Percentiles rank a stretch among this genome's conserved stretches.
Conservation (phyloP, 805 yeast genomes). For the Saturnispora besseyi region DNA sequence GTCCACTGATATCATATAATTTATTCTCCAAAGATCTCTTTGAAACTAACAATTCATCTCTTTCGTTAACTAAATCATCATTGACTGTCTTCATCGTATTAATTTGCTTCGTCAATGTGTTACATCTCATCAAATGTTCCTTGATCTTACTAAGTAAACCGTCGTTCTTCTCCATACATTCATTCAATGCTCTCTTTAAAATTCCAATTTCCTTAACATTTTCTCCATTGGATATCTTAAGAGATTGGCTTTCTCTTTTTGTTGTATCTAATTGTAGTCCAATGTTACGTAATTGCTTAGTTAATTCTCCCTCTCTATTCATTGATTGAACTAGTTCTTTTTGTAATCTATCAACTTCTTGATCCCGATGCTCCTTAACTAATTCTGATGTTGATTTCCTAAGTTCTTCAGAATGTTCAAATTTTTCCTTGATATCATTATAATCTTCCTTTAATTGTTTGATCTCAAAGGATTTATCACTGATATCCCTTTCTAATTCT, state of each 20-base stretch:
- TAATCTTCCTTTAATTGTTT: constrained; percentile 40
- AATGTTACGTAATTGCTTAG: constrained; percentile 54
- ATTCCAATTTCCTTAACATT: constrained; percentile 35
- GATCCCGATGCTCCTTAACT: constrained; percentile 28
- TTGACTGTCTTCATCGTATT: constrained; percentile 48
- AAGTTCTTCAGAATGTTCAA: constrained; percentile 35
- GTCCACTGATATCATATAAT: constrained; percentile 32
- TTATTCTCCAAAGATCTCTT: constrained; percentile 39
- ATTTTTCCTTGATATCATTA: constrained; percentile 42
- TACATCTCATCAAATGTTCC: constrained; percentile 37
- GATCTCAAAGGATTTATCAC: constrained; percentile 49
- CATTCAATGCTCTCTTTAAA: constrained; percentile 32
- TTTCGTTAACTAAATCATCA: constrained; percentile 51
- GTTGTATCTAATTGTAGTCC: constrained; percentile 51
- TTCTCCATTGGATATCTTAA: constrained; percentile 32
- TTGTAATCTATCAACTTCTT: constrained; percentile 46
- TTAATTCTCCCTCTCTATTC: constrained; percentile 57
- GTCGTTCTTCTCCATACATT: constrained; percentile 37
- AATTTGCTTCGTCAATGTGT: constrained; percentile 43
- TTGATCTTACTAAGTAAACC: constrained; percentile 32
- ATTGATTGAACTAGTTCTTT: constrained; percentile 44
- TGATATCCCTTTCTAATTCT: constrained; percentile 45
- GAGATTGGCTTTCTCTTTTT: constrained; percentile 34
- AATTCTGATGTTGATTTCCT: constrained; percentile 26
- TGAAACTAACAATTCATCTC: constrained; percentile 48